Percentiles rank a stretch among this genome's conserved stretches.
Conservation (phyloP, 345 rosid genomes). For the Populus nigra region DNA sequence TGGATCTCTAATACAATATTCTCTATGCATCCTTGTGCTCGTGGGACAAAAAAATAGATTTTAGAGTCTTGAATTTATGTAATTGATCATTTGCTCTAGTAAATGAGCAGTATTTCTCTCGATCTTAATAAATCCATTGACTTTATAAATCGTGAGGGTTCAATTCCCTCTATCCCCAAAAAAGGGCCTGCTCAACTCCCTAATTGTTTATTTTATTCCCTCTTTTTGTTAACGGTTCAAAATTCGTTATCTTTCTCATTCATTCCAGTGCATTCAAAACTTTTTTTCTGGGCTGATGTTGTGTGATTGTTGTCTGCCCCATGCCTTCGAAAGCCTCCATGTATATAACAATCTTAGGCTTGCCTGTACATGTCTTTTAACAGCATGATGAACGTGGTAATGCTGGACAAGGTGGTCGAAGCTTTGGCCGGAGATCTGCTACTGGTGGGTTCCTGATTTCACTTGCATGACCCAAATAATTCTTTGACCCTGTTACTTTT, state of each 20-base stretch:
- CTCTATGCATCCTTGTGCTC: background rate
- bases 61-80: background rate
- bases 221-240: too few species aligned
- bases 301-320: constrained; percentile 48
- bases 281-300: constrained; percentile 50
- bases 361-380: constrained; percentile 81
- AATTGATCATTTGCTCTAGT: constrained; percentile 15
- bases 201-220: too few species aligned
- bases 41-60: background rate
- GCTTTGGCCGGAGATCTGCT: constrained; percentile 46
- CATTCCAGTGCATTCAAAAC: constrained; percentile 44
- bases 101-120: constrained; percentile 13
- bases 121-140: too few species aligned
- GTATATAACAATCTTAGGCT: constrained; percentile 71
- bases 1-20: background rate
- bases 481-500: background rate
- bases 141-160: too few species aligned
- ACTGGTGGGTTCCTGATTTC: constrained; percentile 45
- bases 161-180: too few species aligned
- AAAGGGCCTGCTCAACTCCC: too few species aligned
- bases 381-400: constrained; percentile 82
- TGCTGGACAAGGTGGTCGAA: constrained; percentile 63
- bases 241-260: too few species aligned
- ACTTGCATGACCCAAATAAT: background rate
- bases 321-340: constrained; percentile 49